Evolutionary conservation across 345 rosid genomes (phyloP), one percentile per base, ranked within the genome.

Genomic region (Noccaea caerulescens): DNA sequence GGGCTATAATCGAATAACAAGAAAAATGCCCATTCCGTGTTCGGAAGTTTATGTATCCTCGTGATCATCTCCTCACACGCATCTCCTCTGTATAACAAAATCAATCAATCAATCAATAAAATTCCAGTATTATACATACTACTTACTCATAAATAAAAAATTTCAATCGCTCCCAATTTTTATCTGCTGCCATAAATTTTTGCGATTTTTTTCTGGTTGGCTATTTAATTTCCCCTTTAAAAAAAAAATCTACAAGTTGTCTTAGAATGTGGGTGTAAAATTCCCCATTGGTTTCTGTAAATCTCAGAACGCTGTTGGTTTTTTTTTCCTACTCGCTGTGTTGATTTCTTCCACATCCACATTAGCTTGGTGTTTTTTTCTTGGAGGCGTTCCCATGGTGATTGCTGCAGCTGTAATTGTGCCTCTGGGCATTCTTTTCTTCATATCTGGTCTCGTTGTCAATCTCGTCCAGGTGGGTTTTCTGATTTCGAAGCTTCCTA

Each of bases 381-480:
- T 20, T 20, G 23, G 27, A 59, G 55, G 59, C 52, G 30, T 30
- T 69, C 41, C 71, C 64, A 93, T 91, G 97, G 91, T 83, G 83
- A 69, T 89, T 61, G 96, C 93, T 62, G 96, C 88, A 65, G 87
- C 86, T 72, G 86, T 83, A 38, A 72, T 91, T 73, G 89, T 94
- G 68, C 98, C 97, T 37, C 58, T 91, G 69, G 85, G 98, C 34
- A 58, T 91, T 56, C 87, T 94, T 58, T 94, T 91, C 84, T 80
- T 91, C 76, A 30, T 82, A 76, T 94, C 99, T 49, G 99, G 99
- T 69, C 93, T 94, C 78, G 77, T 79, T 58, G 89, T 91, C 34
- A 94, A 94, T 83, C 86, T 94, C 54, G 14, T 94, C 36, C 99
- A 94, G 97, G 99, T 93, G 86, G 86, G 97, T 84, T 47, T n/a